A percentile compares a stretch with the other conserved stretches of the same genome.
Conservation (phyloP, 495 filamentous ascomycete genomes). For the Penicillium malachiteum region DNA sequence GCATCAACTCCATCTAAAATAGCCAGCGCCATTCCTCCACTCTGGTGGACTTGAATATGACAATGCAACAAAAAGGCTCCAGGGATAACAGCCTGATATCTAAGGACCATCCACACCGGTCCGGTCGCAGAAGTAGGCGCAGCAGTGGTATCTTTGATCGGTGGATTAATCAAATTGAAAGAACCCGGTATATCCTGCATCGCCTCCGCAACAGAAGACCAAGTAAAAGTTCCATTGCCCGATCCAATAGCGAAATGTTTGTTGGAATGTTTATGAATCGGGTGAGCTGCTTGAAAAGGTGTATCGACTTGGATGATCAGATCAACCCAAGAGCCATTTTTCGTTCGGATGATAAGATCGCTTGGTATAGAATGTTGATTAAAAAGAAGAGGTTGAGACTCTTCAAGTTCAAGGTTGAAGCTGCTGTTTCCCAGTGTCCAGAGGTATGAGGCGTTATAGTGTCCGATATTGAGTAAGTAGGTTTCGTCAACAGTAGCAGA, state of each 20-base stretch:
- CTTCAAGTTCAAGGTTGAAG: conserved; percentile 33
- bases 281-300: conserved; percentile 46
- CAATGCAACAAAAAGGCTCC: conserved; percentile 61
- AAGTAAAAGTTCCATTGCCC: conserved; percentile 50
- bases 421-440: conserved; percentile 48
- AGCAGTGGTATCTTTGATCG: conserved; percentile 48
- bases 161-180: conserved; percentile 57
- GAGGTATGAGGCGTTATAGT: conserved; percentile 39
- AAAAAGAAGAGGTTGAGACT: conserved; percentile 49
- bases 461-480: conserved; percentile 33
- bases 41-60: conserved; percentile 58
- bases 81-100: conserved; percentile 59
- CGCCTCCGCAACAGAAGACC: conserved; percentile 51
- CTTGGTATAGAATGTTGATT: conserved; percentile 34
- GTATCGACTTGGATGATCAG: conserved; percentile 44
- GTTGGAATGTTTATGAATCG: conserved; percentile 64
- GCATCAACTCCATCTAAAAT: conserved; percentile 58
- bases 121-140: conserved; percentile 35
- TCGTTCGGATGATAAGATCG: conserved; percentile 49
- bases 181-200: conserved; percentile 39
- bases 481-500: conserved; percentile 40
- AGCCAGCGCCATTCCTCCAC: conserved; percentile 55
- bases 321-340: conserved; percentile 58
- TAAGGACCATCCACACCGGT: conserved; percentile 50
- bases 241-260: conserved; percentile 57